A percentile compares a stretch with the other conserved stretches of the same genome.
Evolutionary conservation across 2,329 filamentous ascomycete genomes (phyloP).

Genomic region (Myriosclerotinia curreyana): DNA sequence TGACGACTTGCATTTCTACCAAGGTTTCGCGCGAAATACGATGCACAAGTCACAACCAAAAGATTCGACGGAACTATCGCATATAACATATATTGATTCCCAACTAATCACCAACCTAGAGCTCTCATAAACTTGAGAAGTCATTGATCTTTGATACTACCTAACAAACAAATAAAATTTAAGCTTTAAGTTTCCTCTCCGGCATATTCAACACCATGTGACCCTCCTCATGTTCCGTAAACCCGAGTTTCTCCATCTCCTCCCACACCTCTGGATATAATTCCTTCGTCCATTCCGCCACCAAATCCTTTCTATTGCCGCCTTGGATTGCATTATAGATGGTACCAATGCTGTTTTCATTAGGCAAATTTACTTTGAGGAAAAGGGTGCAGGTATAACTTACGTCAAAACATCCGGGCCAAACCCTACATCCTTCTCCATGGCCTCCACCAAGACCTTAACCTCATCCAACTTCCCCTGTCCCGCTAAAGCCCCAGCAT

Average conservation of each 20-base stretch:
- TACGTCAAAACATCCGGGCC: conserved; percentile 69
- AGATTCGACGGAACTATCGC: too few relatives aligned
- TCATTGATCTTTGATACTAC: background rate
- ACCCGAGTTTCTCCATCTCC: conserved; percentile 47
- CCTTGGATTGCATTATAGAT: conserved; percentile 72
- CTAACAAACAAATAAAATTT: background rate
- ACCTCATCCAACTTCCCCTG: conserved; percentile 69
- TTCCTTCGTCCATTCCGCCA: conserved; percentile 70
- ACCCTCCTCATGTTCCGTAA: conserved; percentile 33
- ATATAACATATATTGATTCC: too few relatives aligned
- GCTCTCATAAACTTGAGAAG: background rate
- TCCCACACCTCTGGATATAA: conserved; percentile 68
- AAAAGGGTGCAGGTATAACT: conserved; percentile 43
- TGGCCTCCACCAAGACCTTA: conserved; percentile 61
- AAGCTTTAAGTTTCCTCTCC: conserved; percentile 31
- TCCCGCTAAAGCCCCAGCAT: conserved; percentile 71
- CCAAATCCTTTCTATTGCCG: conserved; percentile 61
- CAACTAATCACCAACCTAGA: background rate
- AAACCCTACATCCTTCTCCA: conserved; percentile 63
- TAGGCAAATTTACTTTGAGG: conserved; percentile 3
- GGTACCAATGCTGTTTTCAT: conserved; percentile 59
- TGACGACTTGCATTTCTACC: too few relatives aligned
- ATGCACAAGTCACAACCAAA: too few relatives aligned
- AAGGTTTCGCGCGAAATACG: too few relatives aligned
- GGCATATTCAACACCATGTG: conserved; percentile 35